A percentile compares a stretch with the other conserved stretches of the same genome.
Evolutionary conservation across 2,329 filamentous ascomycete genomes (phyloP).

Genomic region (Metarhizium brunneum): DNA sequence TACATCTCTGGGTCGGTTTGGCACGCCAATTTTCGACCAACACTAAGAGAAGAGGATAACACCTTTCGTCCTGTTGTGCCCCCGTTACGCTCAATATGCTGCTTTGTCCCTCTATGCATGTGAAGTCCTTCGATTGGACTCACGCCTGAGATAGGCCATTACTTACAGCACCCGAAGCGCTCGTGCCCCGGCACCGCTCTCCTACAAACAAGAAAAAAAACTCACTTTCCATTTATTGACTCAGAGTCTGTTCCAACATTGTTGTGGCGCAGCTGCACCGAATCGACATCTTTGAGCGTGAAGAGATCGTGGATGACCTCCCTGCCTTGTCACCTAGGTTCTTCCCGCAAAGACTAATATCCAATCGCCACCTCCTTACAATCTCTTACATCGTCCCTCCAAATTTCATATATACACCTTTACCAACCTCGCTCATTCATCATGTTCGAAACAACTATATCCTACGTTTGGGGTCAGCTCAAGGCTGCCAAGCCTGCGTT

Average conservation of each 20-base stretch:
- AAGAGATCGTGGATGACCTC: background rate
- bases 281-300: background rate
- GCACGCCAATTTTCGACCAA: background rate
- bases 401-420: constrained; percentile 2
- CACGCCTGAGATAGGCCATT: constrained; percentile 9
- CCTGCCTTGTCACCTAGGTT: background rate
- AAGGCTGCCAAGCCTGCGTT: constrained; percentile 46
- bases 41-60: background rate
- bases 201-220: background rate
- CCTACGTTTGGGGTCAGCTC: constrained; percentile 31
- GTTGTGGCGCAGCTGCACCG: background rate
- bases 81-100: constrained; percentile 11
- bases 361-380: background rate
- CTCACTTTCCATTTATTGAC: background rate
- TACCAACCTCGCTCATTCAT: background rate
- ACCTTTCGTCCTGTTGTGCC: background rate
- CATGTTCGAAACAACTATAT: constrained; percentile 25
- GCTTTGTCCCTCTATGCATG: constrained; percentile 8
- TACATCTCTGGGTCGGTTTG: background rate
- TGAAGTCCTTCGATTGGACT: constrained; percentile 16
- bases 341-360: background rate
- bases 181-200: background rate
- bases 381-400: background rate
- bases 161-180: background rate
- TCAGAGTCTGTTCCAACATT: background rate